Evolutionary conservation across 2,329 filamentous ascomycete genomes (phyloP).

Genomic region (Xylariaceae sp.): DNA sequence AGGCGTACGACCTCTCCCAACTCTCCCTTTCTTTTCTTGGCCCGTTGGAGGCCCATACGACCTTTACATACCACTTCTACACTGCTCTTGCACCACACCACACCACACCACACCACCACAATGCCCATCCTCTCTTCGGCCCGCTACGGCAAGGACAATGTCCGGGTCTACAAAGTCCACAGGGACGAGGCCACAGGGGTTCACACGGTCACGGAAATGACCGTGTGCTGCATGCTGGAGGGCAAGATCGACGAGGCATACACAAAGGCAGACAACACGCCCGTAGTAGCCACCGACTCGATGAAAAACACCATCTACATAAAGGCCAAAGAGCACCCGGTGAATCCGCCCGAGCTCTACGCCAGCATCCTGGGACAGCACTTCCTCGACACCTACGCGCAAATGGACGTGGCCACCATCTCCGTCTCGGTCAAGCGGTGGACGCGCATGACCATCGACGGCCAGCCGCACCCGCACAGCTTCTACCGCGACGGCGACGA

Average conservation of each 20-base stretch:
- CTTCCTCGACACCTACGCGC: conserved; percentile 80
- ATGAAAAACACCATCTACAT: conserved; percentile 98
- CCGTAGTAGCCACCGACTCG: conserved; percentile 92
- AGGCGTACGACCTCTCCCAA: neutral
- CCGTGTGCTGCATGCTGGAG: conserved; percentile 85
- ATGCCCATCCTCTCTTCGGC: conserved; percentile 58
- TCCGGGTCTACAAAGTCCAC: conserved; percentile 94
- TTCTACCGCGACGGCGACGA: conserved; percentile 89
- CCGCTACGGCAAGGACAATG: conserved; percentile 92
- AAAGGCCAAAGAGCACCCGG: conserved; percentile 85
- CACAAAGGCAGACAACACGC: conserved; percentile 88
- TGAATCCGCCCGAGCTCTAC: conserved; percentile 89
- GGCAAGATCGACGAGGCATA: conserved; percentile 88
- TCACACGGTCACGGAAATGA: conserved; percentile 91
- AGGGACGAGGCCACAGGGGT: conserved; percentile 67
- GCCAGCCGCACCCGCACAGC: conserved; percentile 87
- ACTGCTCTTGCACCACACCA: too few relatives aligned
- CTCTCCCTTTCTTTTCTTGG: neutral
- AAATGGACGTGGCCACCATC: conserved; percentile 82
- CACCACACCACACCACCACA: conserved; percentile 11
- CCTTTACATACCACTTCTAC: neutral
- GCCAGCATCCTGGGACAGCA: conserved; percentile 78
- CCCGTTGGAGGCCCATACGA: neutral
- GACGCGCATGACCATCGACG: conserved; percentile 82
- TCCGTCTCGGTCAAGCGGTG: conserved; percentile 81